Conservation (phyloP, 2,329 filamentous ascomycete genomes). For the Teratosphaeria viscida region DNA sequence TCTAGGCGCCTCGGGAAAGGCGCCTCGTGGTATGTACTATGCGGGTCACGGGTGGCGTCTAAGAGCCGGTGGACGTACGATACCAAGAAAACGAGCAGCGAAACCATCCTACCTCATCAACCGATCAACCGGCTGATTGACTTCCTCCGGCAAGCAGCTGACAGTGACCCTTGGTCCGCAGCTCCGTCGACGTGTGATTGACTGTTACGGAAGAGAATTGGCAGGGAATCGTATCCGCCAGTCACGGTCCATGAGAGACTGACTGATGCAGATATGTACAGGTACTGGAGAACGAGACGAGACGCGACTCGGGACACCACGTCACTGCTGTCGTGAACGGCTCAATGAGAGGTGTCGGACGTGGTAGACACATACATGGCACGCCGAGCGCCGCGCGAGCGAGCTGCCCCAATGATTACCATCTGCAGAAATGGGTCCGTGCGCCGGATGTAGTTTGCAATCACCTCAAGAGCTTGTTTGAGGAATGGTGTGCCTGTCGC, state of each 20-base stretch:
- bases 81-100: no score
- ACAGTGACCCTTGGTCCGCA: no score
- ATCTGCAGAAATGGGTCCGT: not conserved
- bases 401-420: not conserved
- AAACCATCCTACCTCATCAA: not conserved
- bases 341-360: no score
- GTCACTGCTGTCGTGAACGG: not conserved
- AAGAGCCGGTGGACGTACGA: no score
- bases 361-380: not conserved
- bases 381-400: not conserved
- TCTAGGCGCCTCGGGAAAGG: not conserved
- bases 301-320: not conserved
- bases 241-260: no score
- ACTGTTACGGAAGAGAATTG: no score
- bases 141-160: no score
- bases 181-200: no score
- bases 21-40: not conserved
- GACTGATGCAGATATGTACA: no score
- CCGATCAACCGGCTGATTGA: not conserved
- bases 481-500: not conserved
- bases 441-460: not conserved
- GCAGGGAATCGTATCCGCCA: no score
- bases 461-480: not conserved
- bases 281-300: no score
- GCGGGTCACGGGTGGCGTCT: not conserved